Percentiles rank a stretch among this genome's conserved stretches.
Evolutionary conservation across 495 filamentous ascomycete genomes (phyloP).

Genomic region (Lentithecium fluviatile): DNA sequence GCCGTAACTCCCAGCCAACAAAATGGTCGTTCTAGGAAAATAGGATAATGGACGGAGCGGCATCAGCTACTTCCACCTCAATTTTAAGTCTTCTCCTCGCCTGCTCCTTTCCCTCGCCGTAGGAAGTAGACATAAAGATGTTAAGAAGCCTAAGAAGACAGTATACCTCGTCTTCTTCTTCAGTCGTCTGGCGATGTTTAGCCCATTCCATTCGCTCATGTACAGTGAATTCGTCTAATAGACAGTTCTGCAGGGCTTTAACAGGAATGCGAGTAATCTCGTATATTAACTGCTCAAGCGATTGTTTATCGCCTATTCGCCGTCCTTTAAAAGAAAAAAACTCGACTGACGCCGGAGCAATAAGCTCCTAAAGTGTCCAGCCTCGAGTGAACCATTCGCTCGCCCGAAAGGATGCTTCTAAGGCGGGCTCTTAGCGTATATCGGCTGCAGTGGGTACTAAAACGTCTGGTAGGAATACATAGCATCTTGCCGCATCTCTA

Average conservation of each 20-base stretch:
- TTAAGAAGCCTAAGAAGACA: constrained; percentile 11
- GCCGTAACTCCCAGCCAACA: constrained; percentile 3
- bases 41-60: constrained; percentile 5
- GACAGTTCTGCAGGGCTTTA: constrained; percentile 3
- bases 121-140: constrained; percentile 7
- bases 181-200: constrained; percentile 11
- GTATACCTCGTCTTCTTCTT: too few relatives aligned
- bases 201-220: constrained; percentile 11
- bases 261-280: constrained; percentile 17
- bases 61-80: constrained; percentile 1
- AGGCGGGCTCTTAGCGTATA: background rate
- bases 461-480: constrained; percentile 21
- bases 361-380: too few relatives aligned
- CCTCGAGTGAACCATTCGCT: too few relatives aligned
- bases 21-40: constrained; percentile 9
- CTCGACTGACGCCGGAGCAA: background rate
- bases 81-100: constrained; percentile 4
- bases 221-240: constrained; percentile 10
- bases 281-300: constrained; percentile 13
- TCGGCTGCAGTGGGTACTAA: background rate
- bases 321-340: constrained; percentile 13
- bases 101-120: constrained; percentile 3
- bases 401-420: too few relatives aligned
- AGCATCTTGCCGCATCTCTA: constrained; percentile 13
- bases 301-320: constrained; percentile 14